Evolutionary conservation across 805 yeast genomes (phyloP), one percentile per base, ranked within the genome.

Genomic region (Wickerhamia fluorescens): DNA sequence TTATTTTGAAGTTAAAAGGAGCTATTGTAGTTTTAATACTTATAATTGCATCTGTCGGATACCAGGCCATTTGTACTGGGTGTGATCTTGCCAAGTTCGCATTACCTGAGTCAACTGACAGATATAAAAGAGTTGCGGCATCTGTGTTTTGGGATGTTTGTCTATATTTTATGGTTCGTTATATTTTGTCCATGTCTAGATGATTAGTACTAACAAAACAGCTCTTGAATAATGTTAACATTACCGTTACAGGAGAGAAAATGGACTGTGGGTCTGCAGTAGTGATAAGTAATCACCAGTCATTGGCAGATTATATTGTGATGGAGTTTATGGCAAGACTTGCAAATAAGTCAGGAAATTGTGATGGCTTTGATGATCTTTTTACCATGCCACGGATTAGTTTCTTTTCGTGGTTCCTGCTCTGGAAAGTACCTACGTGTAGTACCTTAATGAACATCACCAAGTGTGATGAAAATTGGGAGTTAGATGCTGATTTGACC

Each of bases 401-500:
- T 28, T 81, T 77, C 49, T 72, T 82, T 42, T 66, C 78, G 1
- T 85, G 95, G 95, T 79, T 75, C 29, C 48, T 60, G 5, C 42
- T 81, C 3, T 72, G 85, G 75, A 53, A 63, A 14, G 58, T 79
- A 0, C 94, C 94, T 0, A 66, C 69, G 2, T 20, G 75, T 1
- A 52, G 58, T 18, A 49, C 74, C 3, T 37, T 75, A 8, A 47
- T 61, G 28, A 67, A 69, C 31, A 58, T 78, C 19, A 41, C 71
- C 7, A 62, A 65, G 25, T 63, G 71, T 25, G 87, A 82, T 47
- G 94, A 84, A 39, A 84, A 83, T 43, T 75, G 83, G 81, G 72
- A 68, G 38, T 47, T 75, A 19, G 71, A 68, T 40, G 36, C 54
- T 19, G 51, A 47, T 30, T 50, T 61, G 23, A 47, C 56, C 45